Evolutionary conservation across 495 filamentous ascomycete genomes (phyloP).

Genomic region (Cairneyella variabilis): DNA sequence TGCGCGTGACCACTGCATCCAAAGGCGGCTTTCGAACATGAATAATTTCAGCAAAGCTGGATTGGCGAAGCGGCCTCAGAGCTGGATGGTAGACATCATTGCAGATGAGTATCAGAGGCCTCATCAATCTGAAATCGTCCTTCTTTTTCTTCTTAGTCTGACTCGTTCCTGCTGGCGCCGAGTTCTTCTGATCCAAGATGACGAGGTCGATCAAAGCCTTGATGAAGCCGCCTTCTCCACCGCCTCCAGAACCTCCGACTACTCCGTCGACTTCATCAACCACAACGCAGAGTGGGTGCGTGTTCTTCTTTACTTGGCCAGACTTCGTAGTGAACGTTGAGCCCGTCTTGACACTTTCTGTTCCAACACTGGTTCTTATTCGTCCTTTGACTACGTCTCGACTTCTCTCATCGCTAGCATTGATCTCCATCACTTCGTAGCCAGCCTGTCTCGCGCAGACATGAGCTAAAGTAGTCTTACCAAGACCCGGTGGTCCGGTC

Average conservation of each 20-base stretch:
- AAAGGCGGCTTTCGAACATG: conserved; percentile 85
- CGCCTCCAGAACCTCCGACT: conserved; percentile 67
- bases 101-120: conserved; percentile 90
- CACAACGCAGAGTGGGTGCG: conserved; percentile 84
- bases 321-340: conserved; percentile 48
- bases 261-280: conserved; percentile 97
- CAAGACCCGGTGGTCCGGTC: conserved; percentile 86
- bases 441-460: conserved; percentile 93
- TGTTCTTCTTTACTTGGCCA: conserved; percentile 65
- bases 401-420: conserved; percentile 77
- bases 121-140: conserved; percentile 78
- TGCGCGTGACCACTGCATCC: conserved; percentile 76
- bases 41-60: conserved; percentile 82
- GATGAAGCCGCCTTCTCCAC: conserved; percentile 80
- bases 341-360: conserved; percentile 85
- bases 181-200: conserved; percentile 78
- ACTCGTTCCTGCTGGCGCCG: conserved; percentile 33
- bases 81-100: conserved; percentile 97
- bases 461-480: conserved; percentile 94
- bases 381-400: conserved; percentile 79
- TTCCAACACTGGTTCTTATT: conserved; percentile 83
- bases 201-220: conserved; percentile 92
- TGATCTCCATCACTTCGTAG: conserved; percentile 90
- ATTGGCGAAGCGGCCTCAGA: conserved; percentile 76
- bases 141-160: conserved; percentile 56